Percentiles rank a stretch among this genome's conserved stretches.
phyloP scores from a whole-genome alignment of 1,284 basidiomycete species.

The Gymnopus androsaceus region DNA sequence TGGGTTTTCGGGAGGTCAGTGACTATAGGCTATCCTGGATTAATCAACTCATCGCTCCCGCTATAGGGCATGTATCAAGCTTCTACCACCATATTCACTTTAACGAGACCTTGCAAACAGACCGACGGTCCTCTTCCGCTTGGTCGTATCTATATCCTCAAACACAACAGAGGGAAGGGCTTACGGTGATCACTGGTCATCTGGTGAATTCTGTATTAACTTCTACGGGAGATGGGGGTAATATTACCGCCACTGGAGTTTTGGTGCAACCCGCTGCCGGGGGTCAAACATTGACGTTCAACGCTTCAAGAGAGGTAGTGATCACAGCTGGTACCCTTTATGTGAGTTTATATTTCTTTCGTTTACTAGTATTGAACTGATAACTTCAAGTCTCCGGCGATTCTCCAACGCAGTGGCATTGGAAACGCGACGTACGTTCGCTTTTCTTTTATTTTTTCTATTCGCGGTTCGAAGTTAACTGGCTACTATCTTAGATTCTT shows the following conservation, averaged over 20 bases:
- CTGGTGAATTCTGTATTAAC: not conserved
- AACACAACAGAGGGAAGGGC: not conserved
- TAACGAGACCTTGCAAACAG: constrained; percentile 17
- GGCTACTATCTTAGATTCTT: not conserved
- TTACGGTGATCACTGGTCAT: constrained; percentile 3
- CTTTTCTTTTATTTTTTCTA: not conserved
- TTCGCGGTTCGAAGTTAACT: not conserved
- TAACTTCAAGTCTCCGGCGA: not conserved
- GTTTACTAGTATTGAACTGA: not conserved
- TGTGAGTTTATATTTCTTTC: not conserved
- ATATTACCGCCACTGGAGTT: constrained; percentile 11
- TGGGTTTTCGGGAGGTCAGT: constrained; percentile 18
- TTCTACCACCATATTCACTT: constrained; percentile 21
- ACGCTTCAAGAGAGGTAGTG: constrained; percentile 1
- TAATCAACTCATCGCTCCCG: not conserved
- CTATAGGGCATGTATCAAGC: constrained; percentile 15
- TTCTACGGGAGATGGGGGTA: not conserved
- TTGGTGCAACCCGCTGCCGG: not conserved
- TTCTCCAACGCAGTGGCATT: constrained; percentile 12
- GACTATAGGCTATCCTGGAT: not conserved
- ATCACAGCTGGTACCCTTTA: constrained; percentile 2
- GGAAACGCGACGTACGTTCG: constrained; percentile 6
- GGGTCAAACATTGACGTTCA: not conserved
- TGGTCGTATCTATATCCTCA: constrained; percentile 7
- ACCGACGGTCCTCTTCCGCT: constrained; percentile 8